phyloP scores from a whole-genome alignment of 2,329 filamentous ascomycete species.

The Pestalotiopsis sp. region DNA sequence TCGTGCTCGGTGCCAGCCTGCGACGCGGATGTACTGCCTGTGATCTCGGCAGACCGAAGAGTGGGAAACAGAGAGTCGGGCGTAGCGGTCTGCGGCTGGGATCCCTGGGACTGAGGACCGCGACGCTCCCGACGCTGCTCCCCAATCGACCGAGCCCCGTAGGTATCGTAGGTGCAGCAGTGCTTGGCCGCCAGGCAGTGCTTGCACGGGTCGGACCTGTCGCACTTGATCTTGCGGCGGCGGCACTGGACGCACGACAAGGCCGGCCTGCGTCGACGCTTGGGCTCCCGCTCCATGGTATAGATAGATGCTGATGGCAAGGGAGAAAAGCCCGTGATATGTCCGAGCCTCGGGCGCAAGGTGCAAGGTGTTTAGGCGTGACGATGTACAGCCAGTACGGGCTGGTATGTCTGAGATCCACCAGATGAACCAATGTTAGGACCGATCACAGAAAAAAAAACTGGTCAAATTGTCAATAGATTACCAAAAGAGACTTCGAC shows the following conservation, averaged over 20 bases:
- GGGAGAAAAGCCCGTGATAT: neutral
- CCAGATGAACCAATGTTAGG: too few relatives aligned
- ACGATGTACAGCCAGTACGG: neutral
- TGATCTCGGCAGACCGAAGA: neutral
- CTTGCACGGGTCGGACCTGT: conserved; percentile 41
- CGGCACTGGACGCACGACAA: conserved; percentile 46
- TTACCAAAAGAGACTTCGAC: neutral
- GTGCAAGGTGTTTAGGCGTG: neutral
- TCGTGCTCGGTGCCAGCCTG: neutral
- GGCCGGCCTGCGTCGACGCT: conserved; percentile 35
- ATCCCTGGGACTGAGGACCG: neutral
- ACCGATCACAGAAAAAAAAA: too few relatives aligned
- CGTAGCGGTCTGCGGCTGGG: neutral
- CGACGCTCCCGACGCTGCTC: neutral
- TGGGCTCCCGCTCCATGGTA: conserved; percentile 11
- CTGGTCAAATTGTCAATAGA: neutral
- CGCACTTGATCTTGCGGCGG: conserved; percentile 48
- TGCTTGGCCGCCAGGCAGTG: conserved; percentile 36
- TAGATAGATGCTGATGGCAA: neutral
- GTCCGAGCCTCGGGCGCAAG: neutral
- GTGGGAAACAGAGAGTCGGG: neutral
- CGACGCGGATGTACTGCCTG: neutral
- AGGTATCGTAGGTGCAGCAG: conserved; percentile 33
- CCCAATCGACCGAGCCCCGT: conserved; percentile 14
- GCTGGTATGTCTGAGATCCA: too few relatives aligned